Conservation (phyloP, 1,139 yeast genomes). For the Protomyces pachydermus region DNA sequence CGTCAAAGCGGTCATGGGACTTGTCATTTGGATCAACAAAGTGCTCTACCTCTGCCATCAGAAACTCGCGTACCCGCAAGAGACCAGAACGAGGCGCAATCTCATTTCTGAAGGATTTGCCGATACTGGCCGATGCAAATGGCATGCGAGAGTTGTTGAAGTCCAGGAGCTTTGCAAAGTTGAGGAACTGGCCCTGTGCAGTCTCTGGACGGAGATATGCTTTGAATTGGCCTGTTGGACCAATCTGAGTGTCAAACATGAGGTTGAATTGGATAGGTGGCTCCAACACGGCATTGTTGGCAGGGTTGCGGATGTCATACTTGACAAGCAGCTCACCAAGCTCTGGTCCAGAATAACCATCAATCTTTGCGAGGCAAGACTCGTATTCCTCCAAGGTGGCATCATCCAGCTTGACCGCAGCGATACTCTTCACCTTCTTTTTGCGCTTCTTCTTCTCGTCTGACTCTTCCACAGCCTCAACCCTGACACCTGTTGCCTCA, state of each 20-base stretch:
- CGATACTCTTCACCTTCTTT: constrained; percentile 92
- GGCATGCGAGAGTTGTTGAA: constrained; percentile 97
- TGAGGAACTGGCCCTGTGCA: constrained; percentile 98
- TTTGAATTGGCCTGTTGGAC: constrained; percentile 94
- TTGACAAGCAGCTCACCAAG: constrained; percentile 81
- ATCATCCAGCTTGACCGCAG: constrained; percentile 82
- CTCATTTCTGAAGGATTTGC: constrained; percentile 98
- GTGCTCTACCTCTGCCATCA: constrained; percentile 99
- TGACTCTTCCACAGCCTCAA: constrained; percentile 56
- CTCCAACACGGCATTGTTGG: constrained; percentile 76
- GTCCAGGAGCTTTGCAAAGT: constrained; percentile 87
- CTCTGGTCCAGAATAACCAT: constrained; percentile 88
- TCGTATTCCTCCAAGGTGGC: constrained; percentile 74
- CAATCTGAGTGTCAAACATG: constrained; percentile 99
- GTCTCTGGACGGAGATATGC: constrained; percentile 98
- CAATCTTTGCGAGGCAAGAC: constrained; percentile 77
- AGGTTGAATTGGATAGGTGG: constrained; percentile 93
- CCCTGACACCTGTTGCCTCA: constrained; percentile 78
- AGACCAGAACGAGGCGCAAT: constrained; percentile 97
- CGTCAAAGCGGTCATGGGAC: constrained; percentile 70
- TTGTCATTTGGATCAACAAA: constrained; percentile 91
- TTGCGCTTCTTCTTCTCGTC: constrained; percentile 68
- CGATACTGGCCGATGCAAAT: constrained; percentile 97
- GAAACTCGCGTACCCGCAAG: constrained; percentile 94
- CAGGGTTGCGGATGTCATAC: constrained; percentile 83